Conservation (phyloP, 225 moss, liverwort and hornwort genomes). For the Polytrichum formosum region DNA sequence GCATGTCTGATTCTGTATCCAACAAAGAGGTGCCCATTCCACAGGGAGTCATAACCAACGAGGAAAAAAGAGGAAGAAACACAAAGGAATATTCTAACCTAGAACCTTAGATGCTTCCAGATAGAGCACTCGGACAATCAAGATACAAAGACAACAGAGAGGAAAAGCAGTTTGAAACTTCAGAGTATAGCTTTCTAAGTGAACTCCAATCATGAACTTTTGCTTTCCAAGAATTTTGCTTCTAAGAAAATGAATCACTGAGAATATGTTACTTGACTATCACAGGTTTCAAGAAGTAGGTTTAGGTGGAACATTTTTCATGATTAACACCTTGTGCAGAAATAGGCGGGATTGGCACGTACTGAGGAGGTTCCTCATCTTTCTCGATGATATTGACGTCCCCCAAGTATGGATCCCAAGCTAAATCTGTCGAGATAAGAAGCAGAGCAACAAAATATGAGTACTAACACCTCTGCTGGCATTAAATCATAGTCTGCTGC, state of each 20-base stretch:
- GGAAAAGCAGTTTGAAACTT: too few species aligned
- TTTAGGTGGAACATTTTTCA: background rate
- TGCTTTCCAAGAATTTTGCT: background rate
- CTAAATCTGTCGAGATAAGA: constrained; percentile 14
- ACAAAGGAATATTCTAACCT: background rate
- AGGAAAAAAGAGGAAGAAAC: background rate
- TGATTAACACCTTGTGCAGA: constrained; percentile 45
- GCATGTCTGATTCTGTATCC: constrained; percentile 49
- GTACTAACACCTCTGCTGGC: too few species aligned
- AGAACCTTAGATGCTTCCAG: background rate
- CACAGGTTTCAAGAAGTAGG: background rate
- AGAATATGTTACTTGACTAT: background rate
- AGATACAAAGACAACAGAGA: too few species aligned
- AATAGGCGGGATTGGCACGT: constrained; percentile 58
- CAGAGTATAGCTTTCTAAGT: too few species aligned
- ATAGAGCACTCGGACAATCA: too few species aligned
- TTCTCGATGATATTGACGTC: constrained; percentile 64
- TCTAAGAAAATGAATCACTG: background rate
- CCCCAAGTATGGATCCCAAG: constrained; percentile 58
- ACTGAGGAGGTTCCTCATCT: constrained; percentile 58
- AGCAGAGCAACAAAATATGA: background rate
- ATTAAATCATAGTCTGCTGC: too few species aligned
- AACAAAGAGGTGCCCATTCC: background rate
- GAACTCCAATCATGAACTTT: too few species aligned
- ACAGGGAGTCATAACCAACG: background rate